These are phyloP conservation scores for Pichia kudriavzevii DNA, from an alignment of 1,139 yeast genomes.

Conservation along the genomic window DNA sequence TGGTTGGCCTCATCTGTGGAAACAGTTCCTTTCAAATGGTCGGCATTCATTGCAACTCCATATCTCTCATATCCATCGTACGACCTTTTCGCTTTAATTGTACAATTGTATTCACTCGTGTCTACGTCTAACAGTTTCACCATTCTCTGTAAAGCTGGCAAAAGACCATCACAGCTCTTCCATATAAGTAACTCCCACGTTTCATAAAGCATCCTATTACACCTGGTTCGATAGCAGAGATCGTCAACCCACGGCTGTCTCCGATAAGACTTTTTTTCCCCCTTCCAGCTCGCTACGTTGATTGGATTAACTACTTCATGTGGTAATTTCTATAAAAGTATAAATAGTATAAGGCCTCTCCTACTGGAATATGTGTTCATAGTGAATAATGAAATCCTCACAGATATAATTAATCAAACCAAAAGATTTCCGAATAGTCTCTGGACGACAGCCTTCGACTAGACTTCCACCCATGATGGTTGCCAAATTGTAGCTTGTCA, in stretches of 20 bases:
- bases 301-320: no score
- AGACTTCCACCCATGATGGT: slow-evolving; percentile 56
- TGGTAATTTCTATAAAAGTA: no score
- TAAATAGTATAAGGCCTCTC: no score
- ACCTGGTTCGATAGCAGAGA: no score
- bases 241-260: no score
- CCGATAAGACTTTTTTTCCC: no score
- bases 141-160: no score
- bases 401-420: slow-evolving; percentile 50
- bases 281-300: no score
- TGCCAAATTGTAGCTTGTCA: slow-evolving; percentile 50
- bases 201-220: no score
- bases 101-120: slow-evolving; percentile 2
- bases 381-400: slow-evolving; percentile 42
- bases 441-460: slow-evolving; percentile 50
- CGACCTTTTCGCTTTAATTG: slow-evolving; percentile 12
- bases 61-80: slow-evolving; percentile 37
- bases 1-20: slow-evolving; percentile 64
- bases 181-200: no score
- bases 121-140: slow-evolving; percentile 10
- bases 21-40: slow-evolving; percentile 38
- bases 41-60: slow-evolving; percentile 51
- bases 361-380: slow-evolving; percentile 32
- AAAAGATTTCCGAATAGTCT: slow-evolving; percentile 41
- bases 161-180: no score